Evolutionary conservation across 257 asterid species (phyloP), one percentile per base, ranked within the genome.

Genomic region (Nicotiana benthamiana): DNA sequence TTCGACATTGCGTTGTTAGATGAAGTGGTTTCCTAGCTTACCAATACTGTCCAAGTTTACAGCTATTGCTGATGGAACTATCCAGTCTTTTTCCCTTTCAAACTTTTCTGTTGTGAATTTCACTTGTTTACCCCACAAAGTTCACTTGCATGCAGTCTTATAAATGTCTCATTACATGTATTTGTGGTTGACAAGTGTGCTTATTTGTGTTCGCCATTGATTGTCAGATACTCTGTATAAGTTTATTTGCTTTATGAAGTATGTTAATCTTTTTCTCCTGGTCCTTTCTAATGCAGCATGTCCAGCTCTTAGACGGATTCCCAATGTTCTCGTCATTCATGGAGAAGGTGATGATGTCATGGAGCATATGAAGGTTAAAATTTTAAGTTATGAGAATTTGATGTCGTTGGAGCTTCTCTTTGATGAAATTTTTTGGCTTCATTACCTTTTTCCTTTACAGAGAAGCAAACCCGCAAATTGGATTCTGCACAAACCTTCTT

Each of bases 401-500:
- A 60, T 88, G 84, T 40, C 79, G 28, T 75, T 85, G 80, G 83
- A 66, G 30, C 76, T 85, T 79, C 75, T 79, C 77, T 24, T 57
- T 7, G 72, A 18, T 85, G 80, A 82, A 36, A 32, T 57, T 85
- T 83, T 83, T 61, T 24, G 0, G 43, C 81, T 62, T 83, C 15
- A 75, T 86, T 79, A 27, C 80, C 84, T 83, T 75, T 80, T 82
- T 75, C 82, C 84, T 86, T 74, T 85, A 84, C 84, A 95, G 99
- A 94, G 92, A 90, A 93, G 83, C 57, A 94, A 90, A 86, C 93
- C 87, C 79, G 87, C 92, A 9, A 86, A 87, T 83, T 95, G 99
- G 98, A 83, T 91, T 83, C 93, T 95, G 75, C 99, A 95, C 89
- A 95, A 95, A 87, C 99, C 99, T 84, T 93, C 97, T 40, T 86